phyloP scores from a whole-genome alignment of 2,329 filamentous ascomycete genomes.

The Cytospora piceicola region DNA sequence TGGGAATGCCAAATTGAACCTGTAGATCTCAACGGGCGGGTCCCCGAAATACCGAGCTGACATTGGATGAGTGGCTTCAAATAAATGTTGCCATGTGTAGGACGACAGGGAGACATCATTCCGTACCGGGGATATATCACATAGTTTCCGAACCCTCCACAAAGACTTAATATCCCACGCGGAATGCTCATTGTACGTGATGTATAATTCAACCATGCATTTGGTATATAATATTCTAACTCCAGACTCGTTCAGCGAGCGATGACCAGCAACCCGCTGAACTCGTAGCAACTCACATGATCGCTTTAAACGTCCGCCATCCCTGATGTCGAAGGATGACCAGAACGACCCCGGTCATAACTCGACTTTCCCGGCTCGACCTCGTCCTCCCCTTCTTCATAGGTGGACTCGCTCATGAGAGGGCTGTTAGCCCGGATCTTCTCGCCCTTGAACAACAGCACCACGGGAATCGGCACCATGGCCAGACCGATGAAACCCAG shows the following conservation, averaged over 20 bases:
- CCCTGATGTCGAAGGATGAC: not conserved
- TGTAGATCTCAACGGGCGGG: not conserved
- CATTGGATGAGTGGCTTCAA: not conserved
- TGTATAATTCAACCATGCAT: not conserved
- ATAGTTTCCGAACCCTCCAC: not conserved
- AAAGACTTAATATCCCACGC: no score
- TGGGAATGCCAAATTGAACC: not conserved
- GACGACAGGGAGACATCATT: not conserved
- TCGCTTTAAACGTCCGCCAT: not conserved
- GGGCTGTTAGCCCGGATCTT: conserved; percentile 65
- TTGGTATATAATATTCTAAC: not conserved
- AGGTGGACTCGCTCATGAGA: conserved; percentile 49
- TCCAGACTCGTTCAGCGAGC: not conserved
- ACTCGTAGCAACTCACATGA: not conserved
- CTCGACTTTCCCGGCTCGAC: conserved; percentile 4
- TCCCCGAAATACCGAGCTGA: not conserved
- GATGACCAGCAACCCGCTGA: not conserved
- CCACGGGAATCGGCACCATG: conserved; percentile 68
- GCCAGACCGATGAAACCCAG: conserved; percentile 63
- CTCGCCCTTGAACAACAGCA: conserved; percentile 66
- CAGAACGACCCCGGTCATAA: not conserved
- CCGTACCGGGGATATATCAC: not conserved
- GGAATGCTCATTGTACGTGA: not conserved
- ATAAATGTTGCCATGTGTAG: not conserved
- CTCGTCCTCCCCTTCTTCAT: conserved; percentile 19